phyloP scores from a whole-genome alignment of 2,329 filamentous ascomycete genomes.

The Cladosporium oxysporum region DNA sequence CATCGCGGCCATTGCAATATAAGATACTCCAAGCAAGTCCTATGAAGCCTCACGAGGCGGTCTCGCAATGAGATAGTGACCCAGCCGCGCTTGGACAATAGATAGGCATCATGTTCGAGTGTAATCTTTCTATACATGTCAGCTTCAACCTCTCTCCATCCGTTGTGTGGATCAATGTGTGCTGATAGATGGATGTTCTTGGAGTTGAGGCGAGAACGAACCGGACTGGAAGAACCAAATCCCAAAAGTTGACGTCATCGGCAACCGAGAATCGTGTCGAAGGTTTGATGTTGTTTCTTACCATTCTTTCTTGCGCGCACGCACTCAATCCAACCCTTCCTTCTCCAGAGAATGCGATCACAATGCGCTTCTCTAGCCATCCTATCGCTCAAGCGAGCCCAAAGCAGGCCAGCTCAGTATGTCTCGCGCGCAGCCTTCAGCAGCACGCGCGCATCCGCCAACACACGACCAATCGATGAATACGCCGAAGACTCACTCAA shows the following conservation, averaged over 20 bases:
- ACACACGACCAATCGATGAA: conserved; percentile 6
- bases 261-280: background rate
- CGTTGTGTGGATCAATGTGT: background rate
- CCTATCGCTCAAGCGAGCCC: conserved; percentile 6
- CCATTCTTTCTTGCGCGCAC: background rate
- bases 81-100: too few species aligned
- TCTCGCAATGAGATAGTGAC: too few species aligned
- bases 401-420: background rate
- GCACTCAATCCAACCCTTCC: background rate
- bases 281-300: background rate
- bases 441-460: background rate
- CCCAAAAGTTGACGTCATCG: background rate
- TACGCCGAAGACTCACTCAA: conserved; percentile 13
- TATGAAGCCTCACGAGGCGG: too few species aligned
- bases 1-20: background rate
- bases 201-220: background rate
- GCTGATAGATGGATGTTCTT: background rate
- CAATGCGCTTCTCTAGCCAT: conserved; percentile 20
- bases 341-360: conserved; percentile 16
- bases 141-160: background rate
- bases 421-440: conserved; percentile 5
- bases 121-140: background rate
- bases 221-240: background rate
- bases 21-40: too few species aligned
- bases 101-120: too few species aligned